Evolutionary conservation across 1,284 basidiomycete genomes (phyloP).

Genomic region (Austroboletus novae-zelandiae): DNA sequence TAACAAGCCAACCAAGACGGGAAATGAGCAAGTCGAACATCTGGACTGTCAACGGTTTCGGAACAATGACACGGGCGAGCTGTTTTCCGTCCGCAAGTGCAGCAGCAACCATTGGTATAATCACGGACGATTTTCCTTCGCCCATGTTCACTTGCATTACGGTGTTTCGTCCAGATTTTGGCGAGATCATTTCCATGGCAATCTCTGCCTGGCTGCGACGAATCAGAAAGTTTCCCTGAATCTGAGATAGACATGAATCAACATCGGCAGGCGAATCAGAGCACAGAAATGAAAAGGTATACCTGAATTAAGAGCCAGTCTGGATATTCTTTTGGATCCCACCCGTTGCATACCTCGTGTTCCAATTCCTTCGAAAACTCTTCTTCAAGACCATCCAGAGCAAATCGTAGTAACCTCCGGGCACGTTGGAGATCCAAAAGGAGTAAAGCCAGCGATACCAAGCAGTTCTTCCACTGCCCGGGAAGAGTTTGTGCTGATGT

Average conservation of each 20-base stretch:
- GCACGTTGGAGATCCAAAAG: conserved; percentile 32
- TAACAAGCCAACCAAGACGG: background rate
- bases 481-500: conserved; percentile 1
- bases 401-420: background rate
- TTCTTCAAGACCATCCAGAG: background rate
- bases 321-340: conserved; percentile 16
- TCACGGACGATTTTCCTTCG: background rate
- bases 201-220: background rate
- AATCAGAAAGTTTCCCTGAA: background rate
- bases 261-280: background rate
- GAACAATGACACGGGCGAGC: background rate
- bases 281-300: no score
- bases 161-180: background rate
- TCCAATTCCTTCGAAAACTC: background rate
- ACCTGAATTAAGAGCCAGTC: conserved; percentile 50
- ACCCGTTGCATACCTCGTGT: conserved; percentile 21
- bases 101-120: background rate
- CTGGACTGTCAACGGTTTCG: background rate
- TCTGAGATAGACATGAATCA: no score
- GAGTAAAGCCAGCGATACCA: conserved; percentile 28
- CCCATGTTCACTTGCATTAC: background rate
- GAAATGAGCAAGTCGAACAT: background rate
- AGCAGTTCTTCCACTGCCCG: conserved; percentile 24
- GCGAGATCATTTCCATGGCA: background rate
- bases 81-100: background rate